Evolutionary conservation across 805 yeast genomes (phyloP), one percentile per base, ranked within the genome.

Genomic region (Starmerella cellae): DNA sequence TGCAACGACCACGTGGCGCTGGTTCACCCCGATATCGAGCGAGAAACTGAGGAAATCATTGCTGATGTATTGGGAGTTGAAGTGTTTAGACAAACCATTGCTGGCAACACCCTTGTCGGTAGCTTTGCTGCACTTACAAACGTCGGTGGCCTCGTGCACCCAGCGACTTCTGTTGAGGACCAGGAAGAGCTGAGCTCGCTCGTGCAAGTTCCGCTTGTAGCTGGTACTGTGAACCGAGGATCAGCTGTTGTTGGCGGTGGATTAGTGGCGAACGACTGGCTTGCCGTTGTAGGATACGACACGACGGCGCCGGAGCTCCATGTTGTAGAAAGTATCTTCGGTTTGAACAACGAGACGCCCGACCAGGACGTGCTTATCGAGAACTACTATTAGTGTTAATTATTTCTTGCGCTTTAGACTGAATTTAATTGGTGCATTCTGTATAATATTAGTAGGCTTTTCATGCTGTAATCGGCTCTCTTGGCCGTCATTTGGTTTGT

Each of bases 1-100:
- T 88, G 97, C 68, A 91, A 91, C 65, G 99, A 91, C 64, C 91
- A 91, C 61, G 99, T 93, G 55, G 99, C 99, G 3, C 73, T 91
- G 52, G 98, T 91, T 42, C 99, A 91, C 65, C 99, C 99, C 39
- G 99, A 91, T 68, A 84, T 91, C 52, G 99, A 91, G 70, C 79
- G 98, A 62, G 99, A 91, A 66, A 91, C 98, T 41, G 99, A 91
- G 68, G 99, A 91, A 68, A 69, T 91, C 55, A 91, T 91, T 60
- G 94, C 97, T 36, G 99, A 91, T 64, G 95, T 87, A 14, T 72
- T 91, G 45, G 99, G 98, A 47, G 99, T 91, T 41, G 99, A 91
- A 67, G 99, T 91, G 36, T 91, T 91, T 74, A 80, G 97, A 69
- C 98, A 91, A 66, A 91, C 99, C 37, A 87, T 91, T 55, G 96